phyloP scores from a whole-genome alignment of 306 rosid genomes.

The Benincasa hispida region DNA sequence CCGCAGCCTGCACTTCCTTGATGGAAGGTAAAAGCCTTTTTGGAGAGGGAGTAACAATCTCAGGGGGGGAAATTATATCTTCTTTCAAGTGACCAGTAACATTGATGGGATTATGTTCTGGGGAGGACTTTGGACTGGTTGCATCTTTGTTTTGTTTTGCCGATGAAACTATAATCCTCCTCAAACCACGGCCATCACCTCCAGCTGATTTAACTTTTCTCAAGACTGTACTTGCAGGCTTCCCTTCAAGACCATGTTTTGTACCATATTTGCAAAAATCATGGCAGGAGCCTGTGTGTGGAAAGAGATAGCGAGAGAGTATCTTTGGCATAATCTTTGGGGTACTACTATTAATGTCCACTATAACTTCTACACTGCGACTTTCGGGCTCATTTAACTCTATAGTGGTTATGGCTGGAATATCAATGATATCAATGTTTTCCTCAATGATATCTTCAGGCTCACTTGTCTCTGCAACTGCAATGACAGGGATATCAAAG shows the following conservation, averaged over 20 bases:
- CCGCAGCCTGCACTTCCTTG: conserved; percentile 24
- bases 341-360: not conserved
- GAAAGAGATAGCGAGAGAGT: conserved; percentile 52
- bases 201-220: conserved; percentile 13
- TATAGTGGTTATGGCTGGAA: conserved; percentile 15
- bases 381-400: not conserved
- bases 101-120: conserved; percentile 2
- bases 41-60: conserved; percentile 17
- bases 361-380: not conserved
- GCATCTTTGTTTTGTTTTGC: not conserved
- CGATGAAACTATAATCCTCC: not conserved
- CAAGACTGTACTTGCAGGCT: conserved; percentile 22
- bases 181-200: conserved; percentile 7
- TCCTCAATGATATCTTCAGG: not conserved
- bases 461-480: not conserved
- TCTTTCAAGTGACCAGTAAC: conserved; percentile 1
- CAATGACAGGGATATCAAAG: conserved; percentile 2
- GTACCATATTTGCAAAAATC: conserved; percentile 68
- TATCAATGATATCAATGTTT: conserved; percentile 13
- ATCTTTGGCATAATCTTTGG: conserved; percentile 15
- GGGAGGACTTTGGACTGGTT: conserved; percentile 14
- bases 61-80: conserved; percentile 2
- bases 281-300: conserved; percentile 54
- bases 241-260: conserved; percentile 24
- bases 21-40: conserved; percentile 18